Base-by-base conservation (phyloP, 1,284 basidiomycete genomes). In the Tilletia indica region DNA sequence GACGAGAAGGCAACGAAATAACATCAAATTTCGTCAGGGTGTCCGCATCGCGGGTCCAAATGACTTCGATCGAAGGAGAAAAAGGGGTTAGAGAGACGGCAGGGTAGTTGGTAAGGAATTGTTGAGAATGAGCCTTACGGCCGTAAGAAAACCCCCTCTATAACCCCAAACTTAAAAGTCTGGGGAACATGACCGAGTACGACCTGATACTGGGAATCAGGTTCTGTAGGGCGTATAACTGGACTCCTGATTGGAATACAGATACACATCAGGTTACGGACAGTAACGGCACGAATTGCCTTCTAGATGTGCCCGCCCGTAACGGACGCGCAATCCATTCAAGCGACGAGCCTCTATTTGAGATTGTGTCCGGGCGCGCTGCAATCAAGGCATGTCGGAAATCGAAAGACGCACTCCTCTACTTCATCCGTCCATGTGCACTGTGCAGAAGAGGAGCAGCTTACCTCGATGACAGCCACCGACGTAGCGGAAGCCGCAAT, bases 171-270 rank as follows among this genome's bases (percentile, higher is more conserved):
- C n/a, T n/a, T n/a, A n/a, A n/a, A n/a, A n/a, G n/a, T n/a, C n/a
- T n/a, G n/a, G n/a, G n/a, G n/a, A n/a, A 54, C 51, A 54, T 54
- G 51, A 25, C 31, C 9, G 51, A 4, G 8, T 54, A 54, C 16
- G 51, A 54, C 51, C 51, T 54, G 51, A 54, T 54, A 54, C 51
- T 54, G 51, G 51, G 51, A 11, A 54, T 54, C 51, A 8, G 19
- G 51, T 54, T 54, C 51, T 54, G 51, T 25, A 54, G 31, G 16
- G 16, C 6, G 11, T 54, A 54, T 19, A 11, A 19, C n/a, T 54
- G 51, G 51, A n/a, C 19, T 8, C 51, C 51, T n/a, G 16, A 54
- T 25, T 54, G 51, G 51, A 25, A 14, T 25, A 19, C n/a, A 8
- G 31, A 54, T 4, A 11, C 31, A n/a, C 51, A 54, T 25, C 8